A percentile compares a stretch with the other conserved stretches of the same genome.
Conservation (phyloP, 129 eudicot species). For the Arctium minus region DNA sequence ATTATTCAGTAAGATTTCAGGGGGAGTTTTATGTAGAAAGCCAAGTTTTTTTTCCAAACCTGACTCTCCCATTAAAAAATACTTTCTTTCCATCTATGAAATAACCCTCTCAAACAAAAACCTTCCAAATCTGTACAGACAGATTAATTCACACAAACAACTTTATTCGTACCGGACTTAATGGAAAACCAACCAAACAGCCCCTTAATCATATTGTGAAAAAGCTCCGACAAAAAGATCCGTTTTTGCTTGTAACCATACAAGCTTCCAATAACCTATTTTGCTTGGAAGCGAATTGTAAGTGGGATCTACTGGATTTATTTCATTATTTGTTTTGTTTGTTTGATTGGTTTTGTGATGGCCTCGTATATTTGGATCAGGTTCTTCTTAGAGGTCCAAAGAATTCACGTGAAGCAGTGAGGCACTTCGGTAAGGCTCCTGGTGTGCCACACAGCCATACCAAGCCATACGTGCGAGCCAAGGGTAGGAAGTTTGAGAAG, state of each 20-base stretch:
- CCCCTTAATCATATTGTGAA: not conserved
- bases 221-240: not conserved
- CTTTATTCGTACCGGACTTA: no score
- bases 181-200: no score
- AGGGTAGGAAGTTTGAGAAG: conserved; percentile 61
- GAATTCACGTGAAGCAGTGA: conserved; percentile 66
- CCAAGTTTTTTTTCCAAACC: no score
- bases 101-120: no score
- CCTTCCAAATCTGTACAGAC: no score
- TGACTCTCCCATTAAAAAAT: no score
- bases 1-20: no score
- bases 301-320: not conserved
- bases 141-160: no score
- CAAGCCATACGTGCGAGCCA: conserved; percentile 65
- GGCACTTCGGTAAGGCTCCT: conserved; percentile 76
- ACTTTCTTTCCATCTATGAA: no score
- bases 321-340: no score
- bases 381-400: conserved; percentile 70
- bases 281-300: no score
- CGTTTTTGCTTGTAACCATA: not conserved
- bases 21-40: no score
- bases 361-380: conserved; percentile 16
- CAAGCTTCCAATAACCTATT: not conserved
- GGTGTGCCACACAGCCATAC: conserved; percentile 87
- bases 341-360: not conserved